phyloP scores from a whole-genome alignment of 345 rosid species.

The Clausena lansium region DNA sequence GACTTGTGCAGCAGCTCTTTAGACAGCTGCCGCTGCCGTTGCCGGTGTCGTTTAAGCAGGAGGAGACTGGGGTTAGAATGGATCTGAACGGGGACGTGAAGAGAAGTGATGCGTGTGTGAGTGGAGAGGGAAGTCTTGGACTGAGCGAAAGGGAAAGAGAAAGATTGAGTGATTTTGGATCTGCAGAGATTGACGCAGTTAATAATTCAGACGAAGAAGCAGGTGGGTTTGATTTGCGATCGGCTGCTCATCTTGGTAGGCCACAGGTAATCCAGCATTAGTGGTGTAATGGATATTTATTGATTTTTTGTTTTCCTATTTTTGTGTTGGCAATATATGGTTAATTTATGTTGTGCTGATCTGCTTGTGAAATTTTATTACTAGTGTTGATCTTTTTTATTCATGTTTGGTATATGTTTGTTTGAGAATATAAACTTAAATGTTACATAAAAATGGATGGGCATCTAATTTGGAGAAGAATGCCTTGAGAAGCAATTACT shows the following conservation, averaged over 20 bases:
- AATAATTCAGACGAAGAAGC: constrained; percentile 41
- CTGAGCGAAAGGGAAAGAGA: constrained; percentile 25
- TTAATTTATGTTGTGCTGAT: not conserved
- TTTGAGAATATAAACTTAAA: not conserved
- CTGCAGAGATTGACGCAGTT: constrained; percentile 32
- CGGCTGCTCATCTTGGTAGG: constrained; percentile 52
- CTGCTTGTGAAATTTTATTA: not conserved
- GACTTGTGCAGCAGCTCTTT: constrained; percentile 77
- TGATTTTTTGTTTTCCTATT: not conserved
- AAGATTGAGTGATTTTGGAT: constrained; percentile 40
- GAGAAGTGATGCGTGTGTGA: constrained; percentile 27
- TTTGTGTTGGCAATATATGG: not conserved
- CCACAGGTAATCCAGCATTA: constrained; percentile 53
- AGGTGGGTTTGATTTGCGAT: constrained; percentile 51
- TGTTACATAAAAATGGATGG: not conserved
- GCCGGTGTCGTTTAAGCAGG: constrained; percentile 58
- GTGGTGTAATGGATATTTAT: not conserved
- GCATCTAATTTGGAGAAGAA: not conserved
- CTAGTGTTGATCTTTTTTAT: not conserved
- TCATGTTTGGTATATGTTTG: not conserved
- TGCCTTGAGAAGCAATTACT: not conserved
- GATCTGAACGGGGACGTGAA: constrained; percentile 26
- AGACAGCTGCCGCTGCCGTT: constrained; percentile 55
- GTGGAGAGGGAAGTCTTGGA: constrained; percentile 36
- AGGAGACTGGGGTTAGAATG: constrained; percentile 34